phyloP scores from a whole-genome alignment of 2,329 filamentous ascomycete genomes.

The Clarireedia paspali region DNA sequence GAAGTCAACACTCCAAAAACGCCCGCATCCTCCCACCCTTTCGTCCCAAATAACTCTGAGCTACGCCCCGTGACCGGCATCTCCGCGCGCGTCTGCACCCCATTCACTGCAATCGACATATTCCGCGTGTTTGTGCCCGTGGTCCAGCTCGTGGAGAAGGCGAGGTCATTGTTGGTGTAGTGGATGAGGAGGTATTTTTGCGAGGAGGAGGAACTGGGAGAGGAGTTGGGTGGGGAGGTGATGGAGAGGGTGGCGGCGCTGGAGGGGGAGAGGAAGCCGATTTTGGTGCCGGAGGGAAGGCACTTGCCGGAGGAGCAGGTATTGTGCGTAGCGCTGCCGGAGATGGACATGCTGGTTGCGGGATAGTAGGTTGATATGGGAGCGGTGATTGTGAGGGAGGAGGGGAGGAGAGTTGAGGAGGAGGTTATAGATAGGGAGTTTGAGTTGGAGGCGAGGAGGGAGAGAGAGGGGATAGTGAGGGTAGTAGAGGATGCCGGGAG shows the following conservation, averaged over 20 bases:
- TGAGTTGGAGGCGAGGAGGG: constrained; percentile 11
- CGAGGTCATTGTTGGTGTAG: constrained; percentile 25
- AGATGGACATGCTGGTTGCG: constrained; percentile 46
- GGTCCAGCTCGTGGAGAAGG: constrained; percentile 16
- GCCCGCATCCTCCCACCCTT: constrained; percentile 23
- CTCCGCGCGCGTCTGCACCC: constrained; percentile 17
- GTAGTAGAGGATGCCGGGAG: constrained; percentile 8
- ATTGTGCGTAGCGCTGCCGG: constrained; percentile 30
- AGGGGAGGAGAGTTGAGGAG: constrained; percentile 6
- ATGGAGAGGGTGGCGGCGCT: constrained; percentile 13
- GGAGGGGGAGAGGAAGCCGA: constrained; percentile 14
- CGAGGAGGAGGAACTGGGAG: background rate
- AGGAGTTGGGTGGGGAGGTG: constrained; percentile 1
- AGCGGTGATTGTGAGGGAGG: constrained; percentile 9
- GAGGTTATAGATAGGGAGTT: constrained; percentile 6
- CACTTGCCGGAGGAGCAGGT: constrained; percentile 18
- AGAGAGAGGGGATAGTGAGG: constrained; percentile 9
- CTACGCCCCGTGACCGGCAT: constrained; percentile 21
- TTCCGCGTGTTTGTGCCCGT: constrained; percentile 23
- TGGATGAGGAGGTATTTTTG: constrained; percentile 16
- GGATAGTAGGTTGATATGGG: constrained; percentile 34
- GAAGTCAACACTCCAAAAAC: constrained; percentile 17
- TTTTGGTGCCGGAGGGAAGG: constrained; percentile 19
- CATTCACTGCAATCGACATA: constrained; percentile 22
- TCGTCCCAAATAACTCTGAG: constrained; percentile 18